Percentiles rank a stretch among this genome's conserved stretches.
These are phyloP conservation scores for Rhodofomes roseus DNA, from an alignment of 1,284 basidiomycete species.

Conservation along the genomic window DNA sequence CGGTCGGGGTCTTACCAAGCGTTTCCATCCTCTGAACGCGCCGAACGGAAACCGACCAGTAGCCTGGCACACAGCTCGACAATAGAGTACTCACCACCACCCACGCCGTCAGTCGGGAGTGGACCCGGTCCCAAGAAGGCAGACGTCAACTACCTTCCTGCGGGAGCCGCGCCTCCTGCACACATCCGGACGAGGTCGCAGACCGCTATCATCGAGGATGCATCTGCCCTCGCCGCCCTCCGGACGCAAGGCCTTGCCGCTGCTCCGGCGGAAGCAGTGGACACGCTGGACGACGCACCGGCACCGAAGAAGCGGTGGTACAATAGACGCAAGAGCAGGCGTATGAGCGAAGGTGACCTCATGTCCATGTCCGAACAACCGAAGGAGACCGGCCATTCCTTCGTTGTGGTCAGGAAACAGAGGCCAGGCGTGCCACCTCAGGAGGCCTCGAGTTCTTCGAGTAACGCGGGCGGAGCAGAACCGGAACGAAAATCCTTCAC, in stretches of 20 bases:
- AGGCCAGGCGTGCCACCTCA: slow-evolving; percentile 24
- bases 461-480: slow-evolving; percentile 8
- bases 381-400: slow-evolving; percentile 48
- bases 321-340: slow-evolving; percentile 53
- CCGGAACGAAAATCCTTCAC: slow-evolving; percentile 31
- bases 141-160: slow-evolving; percentile 40
- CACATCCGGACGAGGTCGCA: slow-evolving; percentile 77
- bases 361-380: slow-evolving; percentile 19
- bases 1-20: slow-evolving; percentile 47
- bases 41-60: slow-evolving; percentile 35
- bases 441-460: slow-evolving; percentile 11
- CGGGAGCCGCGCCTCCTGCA: slow-evolving; percentile 63
- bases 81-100: slow-evolving; percentile 45
- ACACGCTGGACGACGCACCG: slow-evolving; percentile 9
- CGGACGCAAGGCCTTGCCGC: slow-evolving; percentile 3
- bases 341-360: slow-evolving; percentile 52
- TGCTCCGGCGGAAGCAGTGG: neutral
- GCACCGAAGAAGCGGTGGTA: slow-evolving; percentile 58
- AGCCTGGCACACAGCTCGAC: slow-evolving; percentile 21
- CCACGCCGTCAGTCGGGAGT: slow-evolving; percentile 47
- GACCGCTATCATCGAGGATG: slow-evolving; percentile 71
- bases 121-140: slow-evolving; percentile 23
- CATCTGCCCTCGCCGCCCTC: slow-evolving; percentile 20
- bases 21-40: slow-evolving; percentile 50
- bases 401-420: slow-evolving; percentile 65